Evolutionary conservation across 2,329 filamentous ascomycete genomes (phyloP).

Genomic region (Tolypocladium paradoxum): DNA sequence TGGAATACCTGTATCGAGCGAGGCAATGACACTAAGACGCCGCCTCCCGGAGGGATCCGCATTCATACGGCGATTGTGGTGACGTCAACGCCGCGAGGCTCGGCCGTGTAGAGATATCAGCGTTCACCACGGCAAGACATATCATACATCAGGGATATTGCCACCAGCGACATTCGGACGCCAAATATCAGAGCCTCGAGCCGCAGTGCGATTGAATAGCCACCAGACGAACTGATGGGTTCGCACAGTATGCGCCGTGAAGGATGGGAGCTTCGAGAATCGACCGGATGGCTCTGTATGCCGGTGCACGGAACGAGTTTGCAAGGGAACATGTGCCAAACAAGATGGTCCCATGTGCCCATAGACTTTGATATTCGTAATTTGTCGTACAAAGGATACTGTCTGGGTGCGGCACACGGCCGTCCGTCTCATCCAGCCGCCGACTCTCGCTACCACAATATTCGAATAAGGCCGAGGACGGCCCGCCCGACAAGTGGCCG

Average conservation of each 20-base stretch:
- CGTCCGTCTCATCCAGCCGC: not conserved
- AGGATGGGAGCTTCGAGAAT: not conserved
- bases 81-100: not conserved
- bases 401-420: not conserved
- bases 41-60: not conserved
- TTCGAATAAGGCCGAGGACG: not conserved
- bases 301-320: not conserved
- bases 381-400: not conserved
- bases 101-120: not conserved
- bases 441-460: not conserved
- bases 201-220: not conserved
- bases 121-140: not conserved
- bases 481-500: not conserved
- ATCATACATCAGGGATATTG: no score
- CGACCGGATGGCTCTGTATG: not conserved
- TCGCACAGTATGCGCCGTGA: not conserved
- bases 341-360: not conserved
- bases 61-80: constrained; percentile 3
- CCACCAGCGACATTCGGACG: not conserved
- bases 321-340: not conserved
- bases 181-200: no score
- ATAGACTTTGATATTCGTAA: not conserved
- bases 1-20: not conserved
- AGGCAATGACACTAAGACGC: not conserved
- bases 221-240: not conserved